Evolutionary conservation across 192 early-diverging fungal genomes (phyloP).

Genomic region (Coemansia aciculifera): DNA sequence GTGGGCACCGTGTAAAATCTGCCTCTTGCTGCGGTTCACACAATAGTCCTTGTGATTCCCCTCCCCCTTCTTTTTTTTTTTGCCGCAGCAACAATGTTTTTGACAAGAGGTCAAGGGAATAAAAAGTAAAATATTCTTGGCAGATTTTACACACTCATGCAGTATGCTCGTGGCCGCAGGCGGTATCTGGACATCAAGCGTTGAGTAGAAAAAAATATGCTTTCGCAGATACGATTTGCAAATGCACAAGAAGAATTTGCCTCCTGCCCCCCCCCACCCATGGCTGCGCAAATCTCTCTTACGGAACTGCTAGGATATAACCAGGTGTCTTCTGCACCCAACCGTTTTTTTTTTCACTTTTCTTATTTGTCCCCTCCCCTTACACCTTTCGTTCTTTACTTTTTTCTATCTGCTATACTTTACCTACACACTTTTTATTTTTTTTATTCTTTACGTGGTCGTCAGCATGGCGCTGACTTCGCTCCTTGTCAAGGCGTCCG

Average conservation of each 20-base stretch:
- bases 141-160: neutral
- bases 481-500: neutral
- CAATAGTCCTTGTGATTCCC: neutral
- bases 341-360: neutral
- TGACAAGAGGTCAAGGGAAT: no score
- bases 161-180: neutral
- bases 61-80: neutral
- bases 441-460: neutral
- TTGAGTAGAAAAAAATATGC: neutral
- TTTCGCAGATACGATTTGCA: neutral
- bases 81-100: neutral
- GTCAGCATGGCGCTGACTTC: conserved; percentile 6
- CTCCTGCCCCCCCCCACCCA: neutral
- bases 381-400: neutral
- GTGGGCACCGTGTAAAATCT: neutral
- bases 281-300: neutral
- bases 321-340: neutral
- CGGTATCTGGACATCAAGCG: neutral
- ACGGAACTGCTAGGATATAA: neutral
- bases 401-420: neutral
- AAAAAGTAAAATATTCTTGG: neutral
- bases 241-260: neutral
- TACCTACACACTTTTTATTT: neutral
- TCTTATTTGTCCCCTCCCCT: neutral
- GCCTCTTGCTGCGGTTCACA: neutral